Percentiles rank a stretch among this genome's conserved stretches.
phyloP scores from a whole-genome alignment of 2,329 filamentous ascomycete species.

The Aspergillus oerlinghausenensis region DNA sequence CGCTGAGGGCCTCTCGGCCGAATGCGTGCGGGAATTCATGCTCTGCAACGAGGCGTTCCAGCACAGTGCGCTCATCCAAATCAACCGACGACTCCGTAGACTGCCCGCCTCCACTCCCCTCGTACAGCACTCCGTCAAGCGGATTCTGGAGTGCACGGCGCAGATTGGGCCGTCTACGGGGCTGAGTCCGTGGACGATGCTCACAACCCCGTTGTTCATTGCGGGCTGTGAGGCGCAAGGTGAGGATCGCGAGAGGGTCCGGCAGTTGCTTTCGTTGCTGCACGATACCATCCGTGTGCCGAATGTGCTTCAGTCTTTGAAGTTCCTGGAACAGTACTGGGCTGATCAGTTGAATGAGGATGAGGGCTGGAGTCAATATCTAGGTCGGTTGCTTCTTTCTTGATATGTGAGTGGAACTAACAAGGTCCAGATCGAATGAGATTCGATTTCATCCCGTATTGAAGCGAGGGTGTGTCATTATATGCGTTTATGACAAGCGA shows the following conservation, averaged over 20 bases:
- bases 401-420: not conserved
- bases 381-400: conserved; percentile 25
- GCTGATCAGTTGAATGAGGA: conserved; percentile 28
- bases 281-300: conserved; percentile 39
- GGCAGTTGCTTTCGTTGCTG: conserved; percentile 28
- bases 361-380: conserved; percentile 36
- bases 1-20: conserved; percentile 26
- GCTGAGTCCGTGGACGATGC: conserved; percentile 39
- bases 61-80: conserved; percentile 41
- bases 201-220: conserved; percentile 42
- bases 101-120: conserved; percentile 24
- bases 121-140: conserved; percentile 34
- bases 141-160: conserved; percentile 36
- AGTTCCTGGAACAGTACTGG: conserved; percentile 39
- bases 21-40: conserved; percentile 32
- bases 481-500: not conserved
- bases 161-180: conserved; percentile 36
- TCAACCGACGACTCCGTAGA: conserved; percentile 35
- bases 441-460: conserved; percentile 29
- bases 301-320: conserved; percentile 39
- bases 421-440: conserved; percentile 27
- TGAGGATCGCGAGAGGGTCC: conserved; percentile 32
- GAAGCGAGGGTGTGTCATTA: not conserved
- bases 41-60: conserved; percentile 43
- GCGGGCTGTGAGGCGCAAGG: conserved; percentile 40